Evolutionary conservation across 148 eudicot species (phyloP).

Genomic region (Drosera capensis): DNA sequence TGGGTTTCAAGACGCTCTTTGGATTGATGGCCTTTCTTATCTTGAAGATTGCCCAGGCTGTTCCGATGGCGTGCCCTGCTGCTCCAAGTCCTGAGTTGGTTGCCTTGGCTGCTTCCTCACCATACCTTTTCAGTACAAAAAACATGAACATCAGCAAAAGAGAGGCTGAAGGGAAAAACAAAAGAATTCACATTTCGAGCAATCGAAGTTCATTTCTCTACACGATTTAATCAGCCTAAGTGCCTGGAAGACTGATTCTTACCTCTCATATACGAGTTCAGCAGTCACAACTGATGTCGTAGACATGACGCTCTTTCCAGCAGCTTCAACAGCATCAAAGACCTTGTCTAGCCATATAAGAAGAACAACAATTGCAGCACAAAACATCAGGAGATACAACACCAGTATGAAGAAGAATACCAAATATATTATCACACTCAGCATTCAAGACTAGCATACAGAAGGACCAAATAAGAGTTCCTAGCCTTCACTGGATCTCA

Average conservation of each 20-base stretch:
- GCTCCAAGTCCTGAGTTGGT: conserved; percentile 56
- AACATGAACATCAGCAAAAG: not conserved
- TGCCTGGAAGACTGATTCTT: not conserved
- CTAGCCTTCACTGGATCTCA: too few species aligned
- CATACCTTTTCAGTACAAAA: conserved; percentile 23
- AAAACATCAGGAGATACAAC: not conserved
- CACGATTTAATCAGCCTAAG: too few species aligned
- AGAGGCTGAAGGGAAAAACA: not conserved
- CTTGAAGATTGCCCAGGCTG: conserved; percentile 88
- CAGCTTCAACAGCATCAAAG: conserved; percentile 71
- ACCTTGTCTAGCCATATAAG: conserved; percentile 34
- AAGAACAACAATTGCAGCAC: not conserved
- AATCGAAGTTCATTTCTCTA: not conserved
- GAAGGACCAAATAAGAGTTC: too few species aligned
- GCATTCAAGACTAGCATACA: too few species aligned
- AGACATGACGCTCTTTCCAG: conserved; percentile 65
- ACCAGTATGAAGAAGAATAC: not conserved
- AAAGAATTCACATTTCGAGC: not conserved
- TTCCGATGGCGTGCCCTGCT: conserved; percentile 71
- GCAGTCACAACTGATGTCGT: conserved; percentile 57
- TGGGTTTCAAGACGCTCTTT: conserved; percentile 50
- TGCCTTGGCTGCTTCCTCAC: conserved; percentile 56
- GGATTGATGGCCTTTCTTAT: conserved; percentile 71
- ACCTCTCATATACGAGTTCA: conserved; percentile 54
- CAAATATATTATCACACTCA: too few species aligned